These are phyloP conservation scores for Cymbopogon citratus DNA, from an alignment of 176 grass and related monocot genomes.

Conservation along the genomic window DNA sequence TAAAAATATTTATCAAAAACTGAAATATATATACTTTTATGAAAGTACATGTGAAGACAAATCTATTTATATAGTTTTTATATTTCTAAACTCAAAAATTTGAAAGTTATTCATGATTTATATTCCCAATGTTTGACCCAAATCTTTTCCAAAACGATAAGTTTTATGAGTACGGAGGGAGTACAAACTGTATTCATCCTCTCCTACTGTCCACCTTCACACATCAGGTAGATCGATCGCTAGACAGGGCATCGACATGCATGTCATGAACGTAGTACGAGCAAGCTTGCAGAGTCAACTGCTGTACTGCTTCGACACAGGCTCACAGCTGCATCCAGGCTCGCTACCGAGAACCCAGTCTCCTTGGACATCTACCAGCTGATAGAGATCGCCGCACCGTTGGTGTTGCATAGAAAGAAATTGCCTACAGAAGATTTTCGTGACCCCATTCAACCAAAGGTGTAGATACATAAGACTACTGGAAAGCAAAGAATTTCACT, in stretches of 20 bases:
- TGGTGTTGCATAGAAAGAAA: conserved; percentile 67
- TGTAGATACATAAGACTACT: not conserved
- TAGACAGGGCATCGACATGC: not conserved
- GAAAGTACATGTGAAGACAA: too few species aligned
- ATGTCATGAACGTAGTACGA: not conserved
- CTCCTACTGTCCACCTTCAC: not conserved
- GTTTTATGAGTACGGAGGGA: too few species aligned
- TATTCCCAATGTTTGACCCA: too few species aligned
- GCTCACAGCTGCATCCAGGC: not conserved
- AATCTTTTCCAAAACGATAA: too few species aligned
- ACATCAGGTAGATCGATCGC: not conserved
- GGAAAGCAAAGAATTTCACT: not conserved
- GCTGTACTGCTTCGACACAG: not conserved
- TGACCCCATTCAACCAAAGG: not conserved
- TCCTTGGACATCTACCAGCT: conserved; percentile 73
- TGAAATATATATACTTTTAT: too few species aligned
- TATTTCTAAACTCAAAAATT: too few species aligned
- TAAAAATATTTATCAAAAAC: too few species aligned
- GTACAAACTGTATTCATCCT: conserved; percentile 18
- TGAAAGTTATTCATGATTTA: too few species aligned
- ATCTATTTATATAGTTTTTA: too few species aligned
- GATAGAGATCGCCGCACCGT: conserved; percentile 72
- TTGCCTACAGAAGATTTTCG: conserved; percentile 34
- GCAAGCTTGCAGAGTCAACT: not conserved
- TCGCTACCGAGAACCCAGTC: conserved; percentile 35